phyloP scores from a whole-genome alignment of 768 basidiomycete genomes.

The Russula emetica region DNA sequence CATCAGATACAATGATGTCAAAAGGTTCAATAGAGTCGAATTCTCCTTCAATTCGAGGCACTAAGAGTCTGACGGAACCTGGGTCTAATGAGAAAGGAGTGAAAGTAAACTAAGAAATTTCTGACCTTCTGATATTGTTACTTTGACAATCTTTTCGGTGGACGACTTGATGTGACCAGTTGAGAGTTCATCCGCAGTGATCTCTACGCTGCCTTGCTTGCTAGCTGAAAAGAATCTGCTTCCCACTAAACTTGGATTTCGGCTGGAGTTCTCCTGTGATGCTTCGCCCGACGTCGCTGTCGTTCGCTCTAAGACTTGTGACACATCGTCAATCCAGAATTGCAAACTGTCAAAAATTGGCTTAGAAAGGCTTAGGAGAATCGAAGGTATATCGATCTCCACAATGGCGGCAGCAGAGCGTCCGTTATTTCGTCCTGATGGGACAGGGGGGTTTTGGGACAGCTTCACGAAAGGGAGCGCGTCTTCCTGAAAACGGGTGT shows the following conservation, averaged over 20 bases:
- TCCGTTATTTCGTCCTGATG: neutral
- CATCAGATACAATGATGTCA: constrained; percentile 54
- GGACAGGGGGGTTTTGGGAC: neutral
- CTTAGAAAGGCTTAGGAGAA: constrained; percentile 62
- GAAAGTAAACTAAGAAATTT: neutral
- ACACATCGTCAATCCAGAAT: constrained; percentile 80
- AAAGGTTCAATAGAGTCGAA: constrained; percentile 40
- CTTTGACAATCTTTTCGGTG: constrained; percentile 48
- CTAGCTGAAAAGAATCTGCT: constrained; percentile 66
- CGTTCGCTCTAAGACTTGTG: constrained; percentile 61
- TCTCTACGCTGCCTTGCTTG: constrained; percentile 37
- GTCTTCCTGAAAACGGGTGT: constrained; percentile 18
- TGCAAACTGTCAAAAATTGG: constrained; percentile 69
- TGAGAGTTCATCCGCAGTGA: constrained; percentile 37
- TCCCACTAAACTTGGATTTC: constrained; percentile 67
- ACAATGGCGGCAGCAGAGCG: constrained; percentile 29
- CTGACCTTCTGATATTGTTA: constrained; percentile 41
- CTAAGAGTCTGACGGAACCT: constrained; percentile 43
- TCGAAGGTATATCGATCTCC: constrained; percentile 51
- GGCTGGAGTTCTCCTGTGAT: constrained; percentile 39
- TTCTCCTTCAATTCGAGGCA: constrained; percentile 42
- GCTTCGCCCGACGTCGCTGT: constrained; percentile 27
- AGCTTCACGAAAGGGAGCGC: neutral
- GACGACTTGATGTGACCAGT: constrained; percentile 23
- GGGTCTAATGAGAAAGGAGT: constrained; percentile 11